Evolutionary conservation across 2,329 filamentous ascomycete species (phyloP), one percentile per base, ranked within the genome.

Genomic region (Raffaelea arxii): DNA sequence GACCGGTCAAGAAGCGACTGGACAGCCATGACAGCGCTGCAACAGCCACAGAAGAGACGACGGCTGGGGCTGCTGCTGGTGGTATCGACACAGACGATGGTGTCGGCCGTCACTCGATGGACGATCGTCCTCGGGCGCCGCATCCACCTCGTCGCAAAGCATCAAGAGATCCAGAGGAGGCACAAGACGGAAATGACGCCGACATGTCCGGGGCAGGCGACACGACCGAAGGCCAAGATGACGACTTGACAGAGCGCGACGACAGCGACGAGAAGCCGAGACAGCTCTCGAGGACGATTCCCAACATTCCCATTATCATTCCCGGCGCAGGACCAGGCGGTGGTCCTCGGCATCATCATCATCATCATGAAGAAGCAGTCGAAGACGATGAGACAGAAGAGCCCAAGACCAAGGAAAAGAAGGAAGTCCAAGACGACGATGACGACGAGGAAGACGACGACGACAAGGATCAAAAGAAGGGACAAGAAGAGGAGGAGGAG

Each of bases 181-280:
- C 66, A 5, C 71, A 72, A 46, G 78, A 82, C 57, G 78, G 77
- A 9, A 81, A 82, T 54, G 78, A 82, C 54, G 78, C 77, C 3
- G 79, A 82, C 49, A 73, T 81, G 71, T 80, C 77, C 4, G 78
- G 77, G 6, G 78, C 76, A 36, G 78, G 78, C 10, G 78, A 82
- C 51, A 80, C 75, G 10, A 80, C 77, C 0, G 78, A 82, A 54
- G 77, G 73, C 9, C 72, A 71, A 43, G 72, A 67, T 19, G 75
- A 81, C 37, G 75, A 78, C 40, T 57, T 72, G 39, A 83, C 82
- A 3, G 83, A 86, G 56, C 81, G 78, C 52, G 85, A 94, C 51
- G 87, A 91, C 42, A 77, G 77, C 49, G 85, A 90, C 49, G 82
- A 82, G 25, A 75, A 69, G 43, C 56, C 71, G 30, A 64, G 66